Conservation (phyloP, 1,284 basidiomycete species). For the Puccinia triticina region DNA sequence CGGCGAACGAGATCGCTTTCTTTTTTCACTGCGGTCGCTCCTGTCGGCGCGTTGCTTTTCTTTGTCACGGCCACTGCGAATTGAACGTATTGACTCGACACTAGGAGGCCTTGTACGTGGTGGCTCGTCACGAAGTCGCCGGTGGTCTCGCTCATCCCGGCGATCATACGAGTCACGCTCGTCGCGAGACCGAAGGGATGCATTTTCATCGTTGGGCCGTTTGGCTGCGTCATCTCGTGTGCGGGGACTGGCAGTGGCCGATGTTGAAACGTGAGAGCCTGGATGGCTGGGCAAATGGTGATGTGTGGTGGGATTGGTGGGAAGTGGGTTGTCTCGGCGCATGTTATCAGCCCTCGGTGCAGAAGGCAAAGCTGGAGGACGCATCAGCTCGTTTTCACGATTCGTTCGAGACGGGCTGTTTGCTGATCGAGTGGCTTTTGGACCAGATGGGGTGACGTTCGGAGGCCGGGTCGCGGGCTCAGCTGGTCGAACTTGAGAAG, state of each 20-base stretch:
- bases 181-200: slow-evolving; percentile 33
- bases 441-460: slow-evolving; percentile 18
- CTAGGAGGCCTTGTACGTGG: slow-evolving; percentile 53
- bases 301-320: neutral
- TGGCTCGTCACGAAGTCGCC: slow-evolving; percentile 60
- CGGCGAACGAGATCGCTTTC: slow-evolving; percentile 47
- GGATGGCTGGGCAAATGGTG: slow-evolving; percentile 34
- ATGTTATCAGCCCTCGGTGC: slow-evolving; percentile 41
- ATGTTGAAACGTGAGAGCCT: slow-evolving; percentile 20
- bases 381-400: slow-evolving; percentile 33
- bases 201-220: neutral
- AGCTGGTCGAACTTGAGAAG: slow-evolving; percentile 8
- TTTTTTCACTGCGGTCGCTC: slow-evolving; percentile 52
- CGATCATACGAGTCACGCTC: slow-evolving; percentile 40
- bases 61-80: slow-evolving; percentile 35
- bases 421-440: slow-evolving; percentile 20
- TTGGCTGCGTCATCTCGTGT: slow-evolving; percentile 23
- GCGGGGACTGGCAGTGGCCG: slow-evolving; percentile 18
- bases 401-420: slow-evolving; percentile 12
- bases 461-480: neutral
- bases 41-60: slow-evolving; percentile 43
- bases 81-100: slow-evolving; percentile 53
- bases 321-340: slow-evolving; percentile 20
- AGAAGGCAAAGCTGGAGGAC: slow-evolving; percentile 40
- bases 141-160: slow-evolving; percentile 52